phyloP scores from a whole-genome alignment of 2,329 filamentous ascomycete genomes.

The Pseudogymnoascus sp. region DNA sequence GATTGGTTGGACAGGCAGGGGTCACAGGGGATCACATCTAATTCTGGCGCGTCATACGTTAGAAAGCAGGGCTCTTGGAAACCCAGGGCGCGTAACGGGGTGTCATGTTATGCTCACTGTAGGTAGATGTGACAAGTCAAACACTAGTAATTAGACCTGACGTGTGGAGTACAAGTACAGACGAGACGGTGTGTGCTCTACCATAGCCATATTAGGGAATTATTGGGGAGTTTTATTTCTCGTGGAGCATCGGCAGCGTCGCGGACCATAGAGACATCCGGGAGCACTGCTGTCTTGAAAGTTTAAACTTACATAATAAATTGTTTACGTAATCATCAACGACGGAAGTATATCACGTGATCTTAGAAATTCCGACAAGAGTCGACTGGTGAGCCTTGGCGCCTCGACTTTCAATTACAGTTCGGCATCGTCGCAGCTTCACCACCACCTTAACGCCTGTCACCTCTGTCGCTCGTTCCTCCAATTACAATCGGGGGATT shows the following conservation, averaged over 20 bases:
- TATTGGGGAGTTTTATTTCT: background rate
- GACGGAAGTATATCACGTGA: background rate
- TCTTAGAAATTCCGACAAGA: constrained; percentile 1
- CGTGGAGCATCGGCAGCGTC: background rate
- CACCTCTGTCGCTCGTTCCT: background rate
- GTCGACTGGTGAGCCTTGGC: background rate
- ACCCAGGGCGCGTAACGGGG: constrained; percentile 9
- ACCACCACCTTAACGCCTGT: background rate
- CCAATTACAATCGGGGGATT: constrained; percentile 1
- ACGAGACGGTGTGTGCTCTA: background rate
- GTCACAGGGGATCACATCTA: background rate
- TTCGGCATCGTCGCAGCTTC: constrained; percentile 1
- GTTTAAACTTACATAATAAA: background rate
- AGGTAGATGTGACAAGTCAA: background rate
- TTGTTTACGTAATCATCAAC: too few relatives aligned
- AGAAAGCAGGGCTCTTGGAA: constrained; percentile 8
- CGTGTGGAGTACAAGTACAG: background rate
- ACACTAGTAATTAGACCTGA: background rate
- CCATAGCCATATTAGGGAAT: too few relatives aligned
- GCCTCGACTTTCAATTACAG: constrained; percentile 7
- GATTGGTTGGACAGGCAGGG: constrained; percentile 5
- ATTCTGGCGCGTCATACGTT: constrained; percentile 10
- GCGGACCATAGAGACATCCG: background rate
- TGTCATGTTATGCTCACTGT: constrained; percentile 7
- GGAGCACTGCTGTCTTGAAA: background rate